Conservation (phyloP, 768 basidiomycete genomes). For the Daedaleopsis nitida region DNA sequence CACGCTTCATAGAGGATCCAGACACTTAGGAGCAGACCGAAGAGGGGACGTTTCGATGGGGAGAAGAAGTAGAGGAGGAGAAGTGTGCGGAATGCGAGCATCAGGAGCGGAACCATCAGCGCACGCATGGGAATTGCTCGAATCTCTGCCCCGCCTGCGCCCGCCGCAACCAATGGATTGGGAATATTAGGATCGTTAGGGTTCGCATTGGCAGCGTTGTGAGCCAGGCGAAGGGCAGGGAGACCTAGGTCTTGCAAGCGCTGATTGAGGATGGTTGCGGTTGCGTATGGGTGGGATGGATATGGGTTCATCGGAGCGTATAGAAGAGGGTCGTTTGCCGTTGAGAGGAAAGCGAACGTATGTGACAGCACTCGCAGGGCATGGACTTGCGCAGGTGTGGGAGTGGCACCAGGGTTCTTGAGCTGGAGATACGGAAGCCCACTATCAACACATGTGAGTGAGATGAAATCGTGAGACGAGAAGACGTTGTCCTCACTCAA, state of each 20-base stretch:
- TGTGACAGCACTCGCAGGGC: slow-evolving; percentile 64
- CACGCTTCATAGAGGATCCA: slow-evolving; percentile 81
- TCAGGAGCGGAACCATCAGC: slow-evolving; percentile 62
- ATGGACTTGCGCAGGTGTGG: slow-evolving; percentile 62
- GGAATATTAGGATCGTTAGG: slow-evolving; percentile 34
- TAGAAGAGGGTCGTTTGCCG: slow-evolving; percentile 13
- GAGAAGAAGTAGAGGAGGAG: slow-evolving; percentile 78
- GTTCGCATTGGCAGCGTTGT: slow-evolving; percentile 33
- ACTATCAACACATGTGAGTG: slow-evolving; percentile 32
- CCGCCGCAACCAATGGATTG: slow-evolving; percentile 16
- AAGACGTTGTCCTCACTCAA: slow-evolving; percentile 31
- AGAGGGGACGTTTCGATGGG: slow-evolving; percentile 70
- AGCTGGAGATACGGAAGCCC: slow-evolving; percentile 58
- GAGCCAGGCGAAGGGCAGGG: slow-evolving; percentile 46
- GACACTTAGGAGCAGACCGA: slow-evolving; percentile 62
- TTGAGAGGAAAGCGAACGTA: slow-evolving; percentile 53
- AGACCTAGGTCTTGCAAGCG: slow-evolving; percentile 68
- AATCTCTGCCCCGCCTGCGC: slow-evolving; percentile 36
- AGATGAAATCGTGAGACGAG: neutral
- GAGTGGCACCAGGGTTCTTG: slow-evolving; percentile 42
- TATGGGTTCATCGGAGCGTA: slow-evolving; percentile 22
- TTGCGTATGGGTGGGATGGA: slow-evolving; percentile 34
- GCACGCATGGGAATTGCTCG: slow-evolving; percentile 68
- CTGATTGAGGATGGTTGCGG: slow-evolving; percentile 48
- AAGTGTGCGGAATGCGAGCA: slow-evolving; percentile 68